Evolutionary conservation across 2,329 filamentous ascomycete species (phyloP).

Genomic region (Stagonosporopsis vannaccii): DNA sequence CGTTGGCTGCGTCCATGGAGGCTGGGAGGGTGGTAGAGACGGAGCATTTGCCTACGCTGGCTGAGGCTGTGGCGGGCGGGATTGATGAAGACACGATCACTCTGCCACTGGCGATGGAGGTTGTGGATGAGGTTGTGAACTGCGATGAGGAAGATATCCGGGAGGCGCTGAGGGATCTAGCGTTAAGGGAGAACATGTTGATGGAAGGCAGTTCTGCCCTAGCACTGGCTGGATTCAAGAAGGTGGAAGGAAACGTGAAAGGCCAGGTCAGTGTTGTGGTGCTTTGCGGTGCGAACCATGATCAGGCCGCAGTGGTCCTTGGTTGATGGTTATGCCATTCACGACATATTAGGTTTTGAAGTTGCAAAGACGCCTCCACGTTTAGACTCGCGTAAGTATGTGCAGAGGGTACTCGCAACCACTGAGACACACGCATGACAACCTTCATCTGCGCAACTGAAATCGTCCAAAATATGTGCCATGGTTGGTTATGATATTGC

Average conservation of each 20-base stretch:
- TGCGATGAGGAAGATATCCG: constrained; percentile 5
- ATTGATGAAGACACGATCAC: constrained; percentile 9
- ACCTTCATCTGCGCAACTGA: no score
- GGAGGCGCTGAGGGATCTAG: neutral
- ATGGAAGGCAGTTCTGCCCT: constrained; percentile 10
- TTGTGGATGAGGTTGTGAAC: constrained; percentile 2
- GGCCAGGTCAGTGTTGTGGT: constrained; percentile 4
- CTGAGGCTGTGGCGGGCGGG: constrained; percentile 5
- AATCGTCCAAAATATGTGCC: no score
- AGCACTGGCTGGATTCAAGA: constrained; percentile 9
- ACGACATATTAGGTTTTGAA: neutral
- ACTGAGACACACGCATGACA: no score
- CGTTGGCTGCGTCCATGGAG: constrained; percentile 3
- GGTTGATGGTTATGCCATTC: neutral
- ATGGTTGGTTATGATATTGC: no score
- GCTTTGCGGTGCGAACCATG: constrained; percentile 2
- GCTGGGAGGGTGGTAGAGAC: constrained; percentile 7
- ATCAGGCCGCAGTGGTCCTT: neutral
- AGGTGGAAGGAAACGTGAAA: neutral
- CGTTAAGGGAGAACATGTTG: constrained; percentile 11
- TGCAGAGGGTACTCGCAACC: no score
- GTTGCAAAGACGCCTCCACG: no score
- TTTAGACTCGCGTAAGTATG: no score
- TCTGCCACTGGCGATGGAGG: constrained; percentile 1
- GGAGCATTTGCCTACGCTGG: constrained; percentile 5